Evolutionary conservation across 2,329 filamentous ascomycete species (phyloP).

Genomic region (Bipolaris bicolor): DNA sequence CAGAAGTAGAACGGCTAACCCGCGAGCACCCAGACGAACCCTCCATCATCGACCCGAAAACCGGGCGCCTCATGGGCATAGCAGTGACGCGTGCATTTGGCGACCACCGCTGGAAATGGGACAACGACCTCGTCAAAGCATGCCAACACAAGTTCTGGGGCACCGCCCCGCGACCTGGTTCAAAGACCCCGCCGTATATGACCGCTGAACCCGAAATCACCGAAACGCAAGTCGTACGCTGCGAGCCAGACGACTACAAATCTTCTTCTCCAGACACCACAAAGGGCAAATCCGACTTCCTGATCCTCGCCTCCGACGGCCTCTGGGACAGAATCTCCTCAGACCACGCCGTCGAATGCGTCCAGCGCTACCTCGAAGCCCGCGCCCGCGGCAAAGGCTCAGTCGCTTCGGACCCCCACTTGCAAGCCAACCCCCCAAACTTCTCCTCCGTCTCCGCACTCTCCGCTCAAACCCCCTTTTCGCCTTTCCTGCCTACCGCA

Average conservation of each 20-base stretch:
- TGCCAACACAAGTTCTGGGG: conserved; percentile 59
- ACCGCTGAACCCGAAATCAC: conserved; percentile 70
- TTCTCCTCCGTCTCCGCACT: conserved; percentile 8
- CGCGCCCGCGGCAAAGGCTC: conserved; percentile 34
- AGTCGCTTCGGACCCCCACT: conserved; percentile 25
- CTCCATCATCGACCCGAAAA: conserved; percentile 58
- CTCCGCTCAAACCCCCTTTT: background rate
- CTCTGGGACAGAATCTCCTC: conserved; percentile 68
- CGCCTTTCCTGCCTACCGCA: background rate
- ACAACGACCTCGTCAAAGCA: conserved; percentile 55
- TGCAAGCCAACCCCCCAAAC: conserved; percentile 12
- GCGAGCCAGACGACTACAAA: conserved; percentile 18
- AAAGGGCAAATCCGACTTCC: conserved; percentile 56
- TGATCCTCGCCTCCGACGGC: conserved; percentile 71
- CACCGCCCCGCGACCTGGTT: conserved; percentile 53
- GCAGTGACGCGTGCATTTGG: conserved; percentile 71
- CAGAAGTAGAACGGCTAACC: conserved; percentile 63
- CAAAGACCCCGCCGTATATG: conserved; percentile 67
- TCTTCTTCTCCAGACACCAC: background rate
- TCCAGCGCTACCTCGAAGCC: conserved; percentile 61
- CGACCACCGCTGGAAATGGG: conserved; percentile 72
- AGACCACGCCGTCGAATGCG: conserved; percentile 63
- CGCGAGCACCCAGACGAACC: conserved; percentile 68
- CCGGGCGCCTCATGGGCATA: conserved; percentile 66
- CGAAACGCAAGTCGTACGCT: conserved; percentile 58